phyloP scores from a whole-genome alignment of 345 rosid genomes.

The Populus alba region DNA sequence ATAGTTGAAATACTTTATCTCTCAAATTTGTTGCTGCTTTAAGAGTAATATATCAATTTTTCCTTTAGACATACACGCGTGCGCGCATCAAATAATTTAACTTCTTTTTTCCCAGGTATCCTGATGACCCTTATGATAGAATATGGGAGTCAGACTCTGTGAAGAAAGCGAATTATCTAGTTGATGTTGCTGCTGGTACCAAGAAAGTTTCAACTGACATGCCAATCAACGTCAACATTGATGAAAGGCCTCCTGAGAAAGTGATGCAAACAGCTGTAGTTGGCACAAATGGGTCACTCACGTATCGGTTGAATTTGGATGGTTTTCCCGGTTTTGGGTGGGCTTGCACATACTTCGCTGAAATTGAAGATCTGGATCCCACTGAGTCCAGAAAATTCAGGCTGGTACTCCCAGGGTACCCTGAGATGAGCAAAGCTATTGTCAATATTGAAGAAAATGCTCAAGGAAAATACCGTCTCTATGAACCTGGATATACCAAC shows the following conservation, averaged over 20 bases:
- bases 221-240: conserved; percentile 44
- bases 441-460: conserved; percentile 93
- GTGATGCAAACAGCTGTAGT: conserved; percentile 99
- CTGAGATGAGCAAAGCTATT: conserved; percentile 70
- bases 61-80: neutral
- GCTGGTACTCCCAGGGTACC: conserved; percentile 64
- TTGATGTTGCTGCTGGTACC: conserved; percentile 95
- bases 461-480: conserved; percentile 64
- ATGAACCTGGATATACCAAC: conserved; percentile 84
- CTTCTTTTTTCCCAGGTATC: conserved; percentile 52
- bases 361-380: conserved; percentile 71
- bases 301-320: conserved; percentile 83
- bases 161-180: conserved; percentile 84
- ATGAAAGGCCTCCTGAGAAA: conserved; percentile 74
- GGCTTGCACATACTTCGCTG: conserved; percentile 87
- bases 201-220: conserved; percentile 56
- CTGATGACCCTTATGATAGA: conserved; percentile 95
- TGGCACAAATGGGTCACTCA: conserved; percentile 82
- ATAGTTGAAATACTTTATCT: neutral
- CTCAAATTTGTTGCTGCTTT: neutral
- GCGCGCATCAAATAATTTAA: neutral
- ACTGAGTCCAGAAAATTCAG: conserved; percentile 84
- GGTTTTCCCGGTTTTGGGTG: conserved; percentile 94
- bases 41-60: neutral
- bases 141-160: conserved; percentile 86